Base-by-base conservation (phyloP, 768 basidiomycete genomes). In the Nidularia pulvinata region DNA sequence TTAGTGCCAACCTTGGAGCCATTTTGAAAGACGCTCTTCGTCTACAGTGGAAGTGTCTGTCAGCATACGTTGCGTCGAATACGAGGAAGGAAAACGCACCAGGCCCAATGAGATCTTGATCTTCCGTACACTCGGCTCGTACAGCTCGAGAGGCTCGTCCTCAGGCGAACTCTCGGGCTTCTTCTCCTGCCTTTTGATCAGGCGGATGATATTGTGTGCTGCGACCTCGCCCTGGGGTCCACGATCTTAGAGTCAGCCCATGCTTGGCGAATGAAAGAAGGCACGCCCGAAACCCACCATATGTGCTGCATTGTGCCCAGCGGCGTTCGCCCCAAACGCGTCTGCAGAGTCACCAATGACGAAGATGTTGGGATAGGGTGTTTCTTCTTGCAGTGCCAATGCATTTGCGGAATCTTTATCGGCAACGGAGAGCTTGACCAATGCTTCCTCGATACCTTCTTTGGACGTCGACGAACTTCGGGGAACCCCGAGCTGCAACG, bases 81-180 rank as follows among this genome's bases (percentile, higher is more conserved):
- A 19, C 48, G 55, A 16, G 52, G 42, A n/a, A 34, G 19, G 30
- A 33, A n/a, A 0, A 70, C 79, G 58, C 48, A 83, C 81, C 48
- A 86, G 56, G 4, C 85, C 85, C 25, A 88, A 74, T 0, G 85
- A 81, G 1, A 88, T 74, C 61, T 86, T 86, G 69, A 87, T 86
- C 14, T 73, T 81, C 0, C 82, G 81, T 9, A 65, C 58, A 5
- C 73, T 68, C 1, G 84, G 81, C 0, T 48, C 62, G 55, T 85
- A 85, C 9, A 59, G 63, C 48, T 79, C 78, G 25, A 85, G 64
- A 16, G 64, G 59, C 22, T 69, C 66, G 0, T 47, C 59, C 16
- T 42, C 39, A 46, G 14, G 25, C 13, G 13, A 14, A n/a, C 25
- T 5, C 45, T 46, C 45, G n/a, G 16, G 19, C 34, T 44, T 9